Base-by-base conservation (phyloP, 2,329 filamentous ascomycete genomes). In the Fusarium buharicum region DNA sequence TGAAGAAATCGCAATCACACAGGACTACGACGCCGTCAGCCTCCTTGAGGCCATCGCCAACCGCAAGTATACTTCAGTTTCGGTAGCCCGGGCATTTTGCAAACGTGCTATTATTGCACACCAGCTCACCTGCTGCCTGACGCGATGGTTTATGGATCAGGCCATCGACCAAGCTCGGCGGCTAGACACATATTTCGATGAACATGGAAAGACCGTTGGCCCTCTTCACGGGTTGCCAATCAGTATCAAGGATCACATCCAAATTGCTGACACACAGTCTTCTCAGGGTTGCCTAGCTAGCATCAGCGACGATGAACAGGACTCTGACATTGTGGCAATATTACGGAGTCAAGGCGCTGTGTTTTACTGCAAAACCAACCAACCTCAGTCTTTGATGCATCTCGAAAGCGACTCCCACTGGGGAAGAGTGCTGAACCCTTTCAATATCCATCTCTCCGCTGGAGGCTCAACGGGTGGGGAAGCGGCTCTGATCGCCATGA, bases 331-430 rank as follows among this genome's bases (percentile, higher is more conserved):
- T 0, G 83, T 90, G 0, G 78, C 84, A 9, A 76, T 89, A 1
- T 73, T 91, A 4, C 75, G 84, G 22, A 78, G 79, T 16, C 78
- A 86, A 0, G 89, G 89, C 1, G 88, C 88, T 1, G 80, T 91
- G 0, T 75, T 89, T n/a, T 86, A 88, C 66, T 82, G 84, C 62
- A 90, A 90, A 72, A 90, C 88, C 0, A 90, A 88, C 53, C 80
- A 89, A 8, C 86, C 88, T 1, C 83, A 86, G 58, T 60, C 56
- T 0, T 11, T 59, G 1, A 80, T 78, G 2, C 71, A 84, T 54
- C 77, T 77, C 55, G 76, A 77, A 6, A 70, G 85, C 27, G 86
- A 89, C 63, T 88, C 90, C 62, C 72, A 88, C 24, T 86, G 83
- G 58, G 86, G 86, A 2, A 80, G 83, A 18, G 84, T 83, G 0